phyloP scores from a whole-genome alignment of 2,329 filamentous ascomycete genomes.

The Coniochaeta sp. region DNA sequence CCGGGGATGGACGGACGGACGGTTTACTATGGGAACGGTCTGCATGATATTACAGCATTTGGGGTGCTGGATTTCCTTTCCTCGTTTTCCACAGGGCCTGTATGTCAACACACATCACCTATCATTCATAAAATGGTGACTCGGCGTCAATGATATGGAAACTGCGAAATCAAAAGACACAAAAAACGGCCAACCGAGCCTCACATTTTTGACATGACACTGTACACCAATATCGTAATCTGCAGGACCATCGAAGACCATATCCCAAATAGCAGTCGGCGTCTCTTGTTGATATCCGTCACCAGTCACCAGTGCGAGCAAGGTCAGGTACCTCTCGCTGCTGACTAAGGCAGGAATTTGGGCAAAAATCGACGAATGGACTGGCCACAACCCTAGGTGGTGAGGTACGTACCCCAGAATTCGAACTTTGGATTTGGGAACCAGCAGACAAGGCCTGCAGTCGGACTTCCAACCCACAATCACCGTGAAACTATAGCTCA shows the following conservation, averaged over 20 bases:
- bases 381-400: slow-evolving; percentile 1
- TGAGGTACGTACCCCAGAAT: slow-evolving; percentile 2
- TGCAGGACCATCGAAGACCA: not conserved
- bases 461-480: not conserved
- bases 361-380: not conserved
- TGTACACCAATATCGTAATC: not conserved
- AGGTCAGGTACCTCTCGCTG: not conserved
- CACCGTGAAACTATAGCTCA: not conserved
- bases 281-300: not conserved
- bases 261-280: not conserved
- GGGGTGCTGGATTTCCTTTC: slow-evolving; percentile 53
- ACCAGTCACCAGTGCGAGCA: not conserved
- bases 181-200: slow-evolving; percentile 19
- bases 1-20: slow-evolving; percentile 19
- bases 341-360: not conserved
- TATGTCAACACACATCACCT: slow-evolving; percentile 40
- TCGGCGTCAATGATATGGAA: slow-evolving; percentile 59
- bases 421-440: not conserved
- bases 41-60: slow-evolving; percentile 43
- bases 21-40: slow-evolving; percentile 26
- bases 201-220: slow-evolving; percentile 6
- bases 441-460: not conserved
- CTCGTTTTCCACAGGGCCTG: slow-evolving; percentile 52
- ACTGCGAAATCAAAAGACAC: slow-evolving; percentile 44
- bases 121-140: slow-evolving; percentile 44